phyloP scores from a whole-genome alignment of 2,329 filamentous ascomycete genomes.

The Fusarium algeriense region DNA sequence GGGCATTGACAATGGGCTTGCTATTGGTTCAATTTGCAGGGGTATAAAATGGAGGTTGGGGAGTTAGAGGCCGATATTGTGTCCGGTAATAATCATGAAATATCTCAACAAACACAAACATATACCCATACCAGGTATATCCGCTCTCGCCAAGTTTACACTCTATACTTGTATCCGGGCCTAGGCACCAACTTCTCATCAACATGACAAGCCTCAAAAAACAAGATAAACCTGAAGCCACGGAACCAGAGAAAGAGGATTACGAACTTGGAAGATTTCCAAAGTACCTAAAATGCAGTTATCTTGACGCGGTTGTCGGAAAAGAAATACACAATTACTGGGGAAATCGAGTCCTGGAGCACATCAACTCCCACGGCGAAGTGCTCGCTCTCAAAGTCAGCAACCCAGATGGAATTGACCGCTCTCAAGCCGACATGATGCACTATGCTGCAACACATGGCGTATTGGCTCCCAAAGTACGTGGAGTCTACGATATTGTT shows the following conservation, averaged over 20 bases:
- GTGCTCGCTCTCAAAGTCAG: neutral
- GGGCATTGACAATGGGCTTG: neutral
- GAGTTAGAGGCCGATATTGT: too few relatives aligned
- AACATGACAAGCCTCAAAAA: too few relatives aligned
- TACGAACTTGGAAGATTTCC: neutral
- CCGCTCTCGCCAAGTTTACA: accelerated
- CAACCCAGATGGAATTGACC: neutral
- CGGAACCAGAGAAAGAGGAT: neutral
- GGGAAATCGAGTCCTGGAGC: neutral
- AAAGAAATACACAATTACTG: neutral
- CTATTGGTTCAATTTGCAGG: neutral
- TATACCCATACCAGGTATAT: accelerated
- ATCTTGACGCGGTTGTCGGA: neutral
- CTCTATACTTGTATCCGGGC: too few relatives aligned
- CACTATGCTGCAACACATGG: neutral
- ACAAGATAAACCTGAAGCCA: too few relatives aligned
- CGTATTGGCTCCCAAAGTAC: neutral
- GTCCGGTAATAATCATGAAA: neutral
- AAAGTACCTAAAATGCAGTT: neutral
- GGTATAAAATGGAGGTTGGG: neutral
- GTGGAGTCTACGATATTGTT: neutral
- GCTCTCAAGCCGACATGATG: constrained; percentile 9
- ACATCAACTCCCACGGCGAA: neutral
- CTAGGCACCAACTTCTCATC: too few relatives aligned
- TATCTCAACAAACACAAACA: neutral